Evolutionary conservation across 306 rosid species (phyloP).

Genomic region (Cyamopsis tetragonoloba): DNA sequence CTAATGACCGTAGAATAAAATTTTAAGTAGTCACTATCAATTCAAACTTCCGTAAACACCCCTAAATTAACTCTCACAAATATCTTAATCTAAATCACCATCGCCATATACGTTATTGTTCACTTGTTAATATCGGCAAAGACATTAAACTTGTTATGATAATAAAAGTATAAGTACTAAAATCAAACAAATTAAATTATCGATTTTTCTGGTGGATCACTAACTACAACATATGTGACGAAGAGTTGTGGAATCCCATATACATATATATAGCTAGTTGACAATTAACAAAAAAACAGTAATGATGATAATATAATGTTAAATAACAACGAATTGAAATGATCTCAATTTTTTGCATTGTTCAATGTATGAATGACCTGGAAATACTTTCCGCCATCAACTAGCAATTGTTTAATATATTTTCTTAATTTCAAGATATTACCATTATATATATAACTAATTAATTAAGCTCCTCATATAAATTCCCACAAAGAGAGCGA

Average conservation of each 20-base stretch:
- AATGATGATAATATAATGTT: conserved; percentile 21
- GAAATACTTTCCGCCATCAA: conserved; percentile 31
- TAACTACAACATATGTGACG: conserved; percentile 18
- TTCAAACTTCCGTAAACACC: no score
- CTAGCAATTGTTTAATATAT: conserved; percentile 33
- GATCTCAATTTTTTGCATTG: conserved; percentile 12
- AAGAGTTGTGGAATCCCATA: conserved; percentile 31
- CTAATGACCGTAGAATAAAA: no score
- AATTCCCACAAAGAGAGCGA: neutral
- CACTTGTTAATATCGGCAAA: no score
- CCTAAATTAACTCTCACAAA: no score
- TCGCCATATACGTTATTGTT: no score
- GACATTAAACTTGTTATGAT: no score
- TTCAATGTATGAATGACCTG: conserved; percentile 36
- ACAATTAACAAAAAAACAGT: conserved; percentile 19
- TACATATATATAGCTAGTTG: conserved; percentile 27
- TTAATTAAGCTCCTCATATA: neutral
- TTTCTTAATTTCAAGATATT: no score
- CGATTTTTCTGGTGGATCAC: conserved; percentile 5
- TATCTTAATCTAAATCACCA: no score
- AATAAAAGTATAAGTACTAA: neutral
- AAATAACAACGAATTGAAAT: neutral
- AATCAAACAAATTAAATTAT: no score
- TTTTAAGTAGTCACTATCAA: no score
- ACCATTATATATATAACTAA: no score